Evolutionary conservation across 257 asterid species (phyloP).

Genomic region (Nicotiana tabacum): DNA sequence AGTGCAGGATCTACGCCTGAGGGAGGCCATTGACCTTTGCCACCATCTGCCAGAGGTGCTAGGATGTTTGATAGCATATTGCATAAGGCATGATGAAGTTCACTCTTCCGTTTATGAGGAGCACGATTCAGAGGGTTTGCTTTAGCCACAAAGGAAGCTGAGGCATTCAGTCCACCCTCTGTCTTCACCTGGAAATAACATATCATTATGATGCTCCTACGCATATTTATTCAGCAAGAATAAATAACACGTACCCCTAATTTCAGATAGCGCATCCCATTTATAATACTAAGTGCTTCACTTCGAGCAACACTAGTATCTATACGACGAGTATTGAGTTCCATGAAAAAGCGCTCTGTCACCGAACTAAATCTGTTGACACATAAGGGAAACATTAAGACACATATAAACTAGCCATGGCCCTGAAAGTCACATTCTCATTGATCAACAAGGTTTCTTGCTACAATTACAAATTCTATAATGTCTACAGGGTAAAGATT

Average conservation of each 20-base stretch:
- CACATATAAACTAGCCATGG: background rate
- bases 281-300: constrained; percentile 93
- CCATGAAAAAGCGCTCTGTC: constrained; percentile 98
- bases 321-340: constrained; percentile 87
- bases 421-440: constrained; percentile 2
- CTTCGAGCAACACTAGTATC: constrained; percentile 91
- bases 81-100: constrained; percentile 97
- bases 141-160: constrained; percentile 97
- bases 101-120: constrained; percentile 96
- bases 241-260: constrained; percentile 74
- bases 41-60: constrained; percentile 96
- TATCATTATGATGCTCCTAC: constrained; percentile 28
- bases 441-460: constrained; percentile 3
- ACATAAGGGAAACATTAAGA: constrained; percentile 23
- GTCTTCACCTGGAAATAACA: constrained; percentile 77
- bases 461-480: background rate
- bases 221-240: constrained; percentile 18
- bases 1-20: constrained; percentile 92
- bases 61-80: constrained; percentile 97
- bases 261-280: constrained; percentile 97
- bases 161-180: constrained; percentile 95
- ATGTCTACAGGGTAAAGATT: background rate
- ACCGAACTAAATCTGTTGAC: constrained; percentile 90
- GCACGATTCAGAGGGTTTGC: constrained; percentile 96
- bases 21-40: constrained; percentile 98